Percentiles rank a stretch among this genome's conserved stretches.
Evolutionary conservation across 1,139 yeast species (phyloP).

Genomic region (Hyphopichia khmerensis): DNA sequence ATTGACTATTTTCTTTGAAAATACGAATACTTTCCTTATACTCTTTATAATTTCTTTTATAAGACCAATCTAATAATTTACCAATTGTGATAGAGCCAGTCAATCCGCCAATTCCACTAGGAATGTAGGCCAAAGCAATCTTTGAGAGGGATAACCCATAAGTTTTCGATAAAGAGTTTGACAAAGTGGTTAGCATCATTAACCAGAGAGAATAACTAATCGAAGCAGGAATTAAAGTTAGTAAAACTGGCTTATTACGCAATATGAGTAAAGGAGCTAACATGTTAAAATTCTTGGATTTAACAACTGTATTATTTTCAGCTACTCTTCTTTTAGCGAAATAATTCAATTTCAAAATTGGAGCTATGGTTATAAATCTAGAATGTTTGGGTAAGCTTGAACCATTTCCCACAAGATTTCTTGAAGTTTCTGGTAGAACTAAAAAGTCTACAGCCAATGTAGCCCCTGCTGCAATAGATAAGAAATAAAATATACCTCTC

Average conservation of each 20-base stretch:
- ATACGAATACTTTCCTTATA: conserved; percentile 23
- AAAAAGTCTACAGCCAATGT: conserved; percentile 36
- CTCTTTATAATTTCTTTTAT: conserved; percentile 22
- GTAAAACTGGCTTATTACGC: conserved; percentile 23
- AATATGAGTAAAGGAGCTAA: conserved; percentile 48
- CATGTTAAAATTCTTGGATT: conserved; percentile 28
- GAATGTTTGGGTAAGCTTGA: conserved; percentile 43
- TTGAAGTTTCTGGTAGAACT: conserved; percentile 68
- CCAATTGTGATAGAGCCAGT: conserved; percentile 52
- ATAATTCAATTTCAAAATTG: conserved; percentile 21
- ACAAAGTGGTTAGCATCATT: conserved; percentile 62
- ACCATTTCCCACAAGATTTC: conserved; percentile 69
- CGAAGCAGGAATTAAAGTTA: conserved; percentile 50
- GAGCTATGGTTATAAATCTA: conserved; percentile 4
- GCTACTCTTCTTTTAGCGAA: conserved; percentile 13
- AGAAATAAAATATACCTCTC: conserved; percentile 76
- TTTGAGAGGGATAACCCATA: conserved; percentile 53
- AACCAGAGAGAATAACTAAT: conserved; percentile 69
- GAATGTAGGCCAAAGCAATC: conserved; percentile 63
- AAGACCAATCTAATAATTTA: conserved; percentile 43
- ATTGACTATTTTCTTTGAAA: conserved; percentile 23
- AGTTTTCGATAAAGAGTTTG: conserved; percentile 47
- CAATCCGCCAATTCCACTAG: conserved; percentile 62
- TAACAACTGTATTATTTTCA: conserved; percentile 18
- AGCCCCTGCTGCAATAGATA: conserved; percentile 58